These are phyloP conservation scores for Calvatia gigantea DNA, from an alignment of 768 basidiomycete species.

Conservation along the genomic window DNA sequence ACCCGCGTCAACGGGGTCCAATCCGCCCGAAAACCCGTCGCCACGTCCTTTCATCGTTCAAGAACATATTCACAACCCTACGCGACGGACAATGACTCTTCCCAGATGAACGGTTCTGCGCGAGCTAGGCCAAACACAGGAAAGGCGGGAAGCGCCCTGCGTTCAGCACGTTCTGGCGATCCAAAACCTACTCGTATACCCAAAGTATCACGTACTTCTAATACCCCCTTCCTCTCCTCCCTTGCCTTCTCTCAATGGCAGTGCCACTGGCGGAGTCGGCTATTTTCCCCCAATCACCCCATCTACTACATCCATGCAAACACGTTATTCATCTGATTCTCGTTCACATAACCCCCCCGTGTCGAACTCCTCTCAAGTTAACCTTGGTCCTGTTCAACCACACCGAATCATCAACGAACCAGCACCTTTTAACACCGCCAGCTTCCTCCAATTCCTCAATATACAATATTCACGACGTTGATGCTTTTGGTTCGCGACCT, in stretches of 20 bases:
- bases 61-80: conserved; percentile 69
- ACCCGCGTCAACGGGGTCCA: conserved; percentile 28
- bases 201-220: conserved; percentile 29
- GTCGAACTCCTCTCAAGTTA: conserved; percentile 28
- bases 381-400: conserved; percentile 23
- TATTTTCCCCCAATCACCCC: conserved; percentile 18
- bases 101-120: conserved; percentile 25
- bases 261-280: conserved; percentile 17
- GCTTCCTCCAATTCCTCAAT: conserved; percentile 39
- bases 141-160: conserved; percentile 21
- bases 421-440: conserved; percentile 53
- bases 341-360: conserved; percentile 13
- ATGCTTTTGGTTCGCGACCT: conserved; percentile 20
- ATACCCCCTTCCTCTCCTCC: neutral
- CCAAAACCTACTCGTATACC: conserved; percentile 51
- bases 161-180: conserved; percentile 43
- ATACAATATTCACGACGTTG: conserved; percentile 22
- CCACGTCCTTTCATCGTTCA: conserved; percentile 41
- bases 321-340: conserved; percentile 17
- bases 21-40: conserved; percentile 26
- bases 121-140: conserved; percentile 19
- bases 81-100: conserved; percentile 33
- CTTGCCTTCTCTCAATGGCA: neutral
- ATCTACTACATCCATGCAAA: conserved; percentile 16
- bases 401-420: conserved; percentile 61